These are phyloP conservation scores for Debaryomyces sp. DNA, from an alignment of 1,139 yeast genomes.

Conservation along the genomic window DNA sequence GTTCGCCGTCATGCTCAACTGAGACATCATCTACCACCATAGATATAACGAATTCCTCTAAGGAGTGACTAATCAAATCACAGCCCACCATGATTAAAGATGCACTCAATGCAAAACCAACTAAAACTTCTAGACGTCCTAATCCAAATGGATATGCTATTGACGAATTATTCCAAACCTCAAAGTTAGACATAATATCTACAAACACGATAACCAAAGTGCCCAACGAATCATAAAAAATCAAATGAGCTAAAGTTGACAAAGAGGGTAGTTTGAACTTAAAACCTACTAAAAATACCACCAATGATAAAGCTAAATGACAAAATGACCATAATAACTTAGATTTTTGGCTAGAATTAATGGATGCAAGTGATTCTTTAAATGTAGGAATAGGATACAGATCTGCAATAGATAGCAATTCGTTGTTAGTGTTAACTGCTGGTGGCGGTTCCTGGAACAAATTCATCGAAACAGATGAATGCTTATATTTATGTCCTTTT, in stretches of 20 bases:
- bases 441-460: slow-evolving; percentile 91
- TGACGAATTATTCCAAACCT: slow-evolving; percentile 87
- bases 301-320: slow-evolving; percentile 58
- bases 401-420: slow-evolving; percentile 73
- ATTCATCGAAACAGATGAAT: slow-evolving; percentile 96
- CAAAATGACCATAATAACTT: slow-evolving; percentile 67
- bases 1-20: slow-evolving; percentile 26
- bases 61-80: slow-evolving; percentile 80
- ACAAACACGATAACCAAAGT: slow-evolving; percentile 71
- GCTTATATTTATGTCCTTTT: slow-evolving; percentile 94
- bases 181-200: slow-evolving; percentile 83
- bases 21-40: slow-evolving; percentile 38
- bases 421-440: slow-evolving; percentile 35
- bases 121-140: slow-evolving; percentile 82
- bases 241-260: slow-evolving; percentile 81
- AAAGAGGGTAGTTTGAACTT: slow-evolving; percentile 60
- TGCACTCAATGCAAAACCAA: slow-evolving; percentile 85
- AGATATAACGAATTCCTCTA: slow-evolving; percentile 69
- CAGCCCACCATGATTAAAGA: slow-evolving; percentile 89
- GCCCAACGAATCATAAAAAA: slow-evolving; percentile 85
- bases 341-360: slow-evolving; percentile 54
- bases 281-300: slow-evolving; percentile 65
- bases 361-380: slow-evolving; percentile 59
- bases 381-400: slow-evolving; percentile 79
- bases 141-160: slow-evolving; percentile 89